Evolutionary conservation across 306 rosid species (phyloP).

Genomic region (Castanea sativa): DNA sequence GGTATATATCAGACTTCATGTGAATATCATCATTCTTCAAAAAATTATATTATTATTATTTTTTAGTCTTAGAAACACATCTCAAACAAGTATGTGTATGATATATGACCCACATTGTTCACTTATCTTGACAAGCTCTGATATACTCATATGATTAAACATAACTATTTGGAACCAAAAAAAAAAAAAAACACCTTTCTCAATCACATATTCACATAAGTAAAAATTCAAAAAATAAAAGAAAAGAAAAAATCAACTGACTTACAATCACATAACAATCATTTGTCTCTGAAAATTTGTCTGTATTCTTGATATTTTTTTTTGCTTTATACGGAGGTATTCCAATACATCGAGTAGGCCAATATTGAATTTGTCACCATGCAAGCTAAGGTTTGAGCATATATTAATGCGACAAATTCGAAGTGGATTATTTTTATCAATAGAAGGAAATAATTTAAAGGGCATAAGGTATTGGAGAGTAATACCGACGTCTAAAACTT

Average conservation of each 20-base stretch:
- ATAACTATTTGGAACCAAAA: background rate
- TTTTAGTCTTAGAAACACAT: no score
- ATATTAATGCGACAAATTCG: background rate
- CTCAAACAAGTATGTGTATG: no score
- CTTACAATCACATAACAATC: background rate
- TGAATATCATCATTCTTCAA: no score
- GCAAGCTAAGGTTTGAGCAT: background rate
- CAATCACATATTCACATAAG: background rate
- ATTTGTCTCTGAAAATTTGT: background rate
- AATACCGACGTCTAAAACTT: background rate
- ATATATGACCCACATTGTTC: no score
- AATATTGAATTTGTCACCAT: background rate
- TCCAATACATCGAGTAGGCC: background rate
- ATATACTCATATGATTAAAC: background rate
- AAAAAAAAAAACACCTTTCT: background rate
- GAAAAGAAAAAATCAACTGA: background rate
- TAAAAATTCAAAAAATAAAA: background rate
- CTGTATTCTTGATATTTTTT: background rate
- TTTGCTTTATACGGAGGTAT: background rate
- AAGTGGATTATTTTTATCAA: background rate
- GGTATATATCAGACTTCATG: no score
- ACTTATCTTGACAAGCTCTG: background rate
- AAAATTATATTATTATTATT: no score
- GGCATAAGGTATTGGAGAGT: background rate
- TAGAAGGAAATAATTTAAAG: background rate